Evolutionary conservation across 2,329 filamentous ascomycete genomes (phyloP).

Genomic region (Fusarium camptoceras): DNA sequence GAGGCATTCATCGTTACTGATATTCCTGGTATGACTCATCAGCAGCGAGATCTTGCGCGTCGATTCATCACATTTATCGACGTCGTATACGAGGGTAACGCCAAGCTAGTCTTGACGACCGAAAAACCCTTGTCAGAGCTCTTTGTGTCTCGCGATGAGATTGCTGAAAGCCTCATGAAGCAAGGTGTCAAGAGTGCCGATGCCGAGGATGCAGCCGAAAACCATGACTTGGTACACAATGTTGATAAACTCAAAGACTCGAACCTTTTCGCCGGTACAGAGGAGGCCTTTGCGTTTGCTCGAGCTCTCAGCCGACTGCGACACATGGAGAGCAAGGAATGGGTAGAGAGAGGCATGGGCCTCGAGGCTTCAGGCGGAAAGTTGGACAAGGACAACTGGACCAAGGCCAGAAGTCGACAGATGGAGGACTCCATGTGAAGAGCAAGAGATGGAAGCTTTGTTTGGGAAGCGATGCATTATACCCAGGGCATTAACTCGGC

Average conservation of each 20-base stretch:
- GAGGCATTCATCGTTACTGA: constrained; percentile 93
- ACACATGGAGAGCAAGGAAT: constrained; percentile 95
- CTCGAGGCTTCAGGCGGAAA: constrained; percentile 74
- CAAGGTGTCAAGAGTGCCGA: constrained; percentile 55
- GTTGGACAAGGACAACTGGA: constrained; percentile 73
- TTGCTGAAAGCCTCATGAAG: constrained; percentile 67
- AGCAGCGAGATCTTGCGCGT: constrained; percentile 86
- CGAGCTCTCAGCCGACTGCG: constrained; percentile 84
- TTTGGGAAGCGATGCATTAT: constrained; percentile 43
- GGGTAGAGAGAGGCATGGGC: constrained; percentile 86
- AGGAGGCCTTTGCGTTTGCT: constrained; percentile 96
- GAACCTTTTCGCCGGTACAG: constrained; percentile 90
- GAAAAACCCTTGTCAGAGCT: constrained; percentile 86
- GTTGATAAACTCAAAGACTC: constrained; percentile 87
- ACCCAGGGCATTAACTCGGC: constrained; percentile 46
- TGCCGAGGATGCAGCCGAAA: constrained; percentile 72
- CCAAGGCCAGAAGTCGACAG: constrained; percentile 73
- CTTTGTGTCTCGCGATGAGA: constrained; percentile 80
- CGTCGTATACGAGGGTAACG: constrained; percentile 90
- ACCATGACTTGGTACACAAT: constrained; percentile 89
- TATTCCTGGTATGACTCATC: constrained; percentile 90
- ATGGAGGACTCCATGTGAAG: constrained; percentile 74
- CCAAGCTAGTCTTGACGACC: constrained; percentile 94
- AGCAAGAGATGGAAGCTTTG: constrained; percentile 6
- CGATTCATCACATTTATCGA: constrained; percentile 98